A percentile compares a stretch with the other conserved stretches of the same genome.
These are phyloP conservation scores for Camellia sinensis DNA, from an alignment of 148 eudicot species.

Conservation along the genomic window DNA sequence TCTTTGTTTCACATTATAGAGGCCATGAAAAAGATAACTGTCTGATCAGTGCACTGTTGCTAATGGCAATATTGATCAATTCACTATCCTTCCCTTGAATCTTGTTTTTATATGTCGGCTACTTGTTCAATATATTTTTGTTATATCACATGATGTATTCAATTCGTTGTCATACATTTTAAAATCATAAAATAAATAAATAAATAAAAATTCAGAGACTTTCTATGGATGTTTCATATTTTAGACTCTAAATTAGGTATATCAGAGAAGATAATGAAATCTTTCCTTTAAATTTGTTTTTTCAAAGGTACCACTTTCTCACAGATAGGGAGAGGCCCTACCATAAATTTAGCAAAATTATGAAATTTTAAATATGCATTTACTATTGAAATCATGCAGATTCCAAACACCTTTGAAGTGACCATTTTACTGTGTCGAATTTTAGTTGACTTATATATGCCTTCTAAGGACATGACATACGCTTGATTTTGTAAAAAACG, in stretches of 20 bases:
- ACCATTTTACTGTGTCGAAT: background rate
- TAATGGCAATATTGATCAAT: background rate
- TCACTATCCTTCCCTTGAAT: background rate
- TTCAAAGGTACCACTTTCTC: background rate
- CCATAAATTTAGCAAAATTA: background rate
- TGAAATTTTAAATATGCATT: background rate
- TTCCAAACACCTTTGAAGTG: background rate
- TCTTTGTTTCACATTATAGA: background rate
- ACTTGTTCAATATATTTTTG: background rate
- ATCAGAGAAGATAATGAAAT: background rate
- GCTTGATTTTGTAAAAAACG: background rate
- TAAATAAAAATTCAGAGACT: background rate
- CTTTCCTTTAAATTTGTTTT: background rate
- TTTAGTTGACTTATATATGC: background rate
- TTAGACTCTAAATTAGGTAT: background rate
- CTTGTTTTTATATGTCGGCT: background rate
- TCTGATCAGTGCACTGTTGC: background rate
- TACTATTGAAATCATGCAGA: background rate
- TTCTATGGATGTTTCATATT: background rate
- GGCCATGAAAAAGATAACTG: background rate
- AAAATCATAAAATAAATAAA: background rate
- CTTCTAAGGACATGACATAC: background rate
- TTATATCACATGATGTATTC: background rate
- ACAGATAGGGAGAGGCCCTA: background rate
- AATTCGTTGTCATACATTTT: background rate